Percentiles rank a stretch among this genome's conserved stretches.
phyloP scores from a whole-genome alignment of 2,329 filamentous ascomycete species.

The Bimuria novae-zelandiae region DNA sequence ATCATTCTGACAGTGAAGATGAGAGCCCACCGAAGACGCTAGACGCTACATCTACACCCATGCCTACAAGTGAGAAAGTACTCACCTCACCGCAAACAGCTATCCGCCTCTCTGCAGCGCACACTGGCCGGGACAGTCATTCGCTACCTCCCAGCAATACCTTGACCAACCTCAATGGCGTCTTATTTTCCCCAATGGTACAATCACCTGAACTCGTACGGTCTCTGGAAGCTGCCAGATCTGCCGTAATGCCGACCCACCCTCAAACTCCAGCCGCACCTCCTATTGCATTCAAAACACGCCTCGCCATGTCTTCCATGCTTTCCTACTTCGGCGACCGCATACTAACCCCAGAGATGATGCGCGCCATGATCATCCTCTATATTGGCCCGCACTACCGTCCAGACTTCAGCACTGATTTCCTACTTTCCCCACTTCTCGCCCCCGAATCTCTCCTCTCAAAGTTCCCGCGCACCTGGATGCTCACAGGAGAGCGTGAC shows the following conservation, averaged over 20 bases:
- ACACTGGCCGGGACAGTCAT: conserved; percentile 38
- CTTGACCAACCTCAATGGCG: conserved; percentile 22
- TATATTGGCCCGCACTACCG: conserved; percentile 94
- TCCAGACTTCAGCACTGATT: conserved; percentile 90
- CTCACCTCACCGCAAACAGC: conserved; percentile 42
- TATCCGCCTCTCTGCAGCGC: conserved; percentile 46
- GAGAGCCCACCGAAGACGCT: conserved; percentile 23
- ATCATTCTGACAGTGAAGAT: conserved; percentile 66
- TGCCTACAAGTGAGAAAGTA: conserved; percentile 27
- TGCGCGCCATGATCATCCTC: conserved; percentile 97
- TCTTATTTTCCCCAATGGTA: conserved; percentile 12
- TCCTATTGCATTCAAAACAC: conserved; percentile 68
- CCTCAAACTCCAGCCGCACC: conserved; percentile 43
- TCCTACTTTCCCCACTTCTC: conserved; percentile 84
- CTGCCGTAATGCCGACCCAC: conserved; percentile 22
- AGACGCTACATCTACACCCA: conserved; percentile 12
- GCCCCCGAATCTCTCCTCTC: conserved; percentile 83
- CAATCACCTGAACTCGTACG: conserved; percentile 8
- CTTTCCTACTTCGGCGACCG: conserved; percentile 98
- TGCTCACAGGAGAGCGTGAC: conserved; percentile 92
- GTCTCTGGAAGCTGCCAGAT: conserved; percentile 26
- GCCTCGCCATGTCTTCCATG: conserved; percentile 94
- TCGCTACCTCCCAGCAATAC: conserved; percentile 24
- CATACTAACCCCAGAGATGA: conserved; percentile 94
- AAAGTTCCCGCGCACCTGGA: conserved; percentile 91